Evolutionary conservation across 768 basidiomycete genomes (phyloP), one percentile per base, ranked within the genome.

Genomic region (Amanita molliuscula): DNA sequence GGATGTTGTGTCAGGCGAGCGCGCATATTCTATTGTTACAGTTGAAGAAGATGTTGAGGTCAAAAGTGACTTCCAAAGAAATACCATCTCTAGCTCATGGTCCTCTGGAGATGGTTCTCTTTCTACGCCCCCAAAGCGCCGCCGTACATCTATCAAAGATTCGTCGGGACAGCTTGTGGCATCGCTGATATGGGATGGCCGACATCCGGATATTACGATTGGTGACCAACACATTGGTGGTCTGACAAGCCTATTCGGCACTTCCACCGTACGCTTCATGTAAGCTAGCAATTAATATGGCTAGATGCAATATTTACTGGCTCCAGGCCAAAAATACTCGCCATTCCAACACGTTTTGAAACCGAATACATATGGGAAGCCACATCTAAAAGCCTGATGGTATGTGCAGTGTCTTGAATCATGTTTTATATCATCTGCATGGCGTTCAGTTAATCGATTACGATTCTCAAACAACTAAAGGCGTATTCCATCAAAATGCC

Each of bases 291-390:
- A 50, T 21, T n/a, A 18, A 42, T 38, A 7, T 49, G 10, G 37
- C 23, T 25, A 20, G 43, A 18, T 16, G 26, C 28, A 28, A 33
- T 56, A 6, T 21, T 52, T 43, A 34, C 53, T 38, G 53, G 28
- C 40, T 38, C 13, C 54, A 81, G 79, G 60, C 73, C 72, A n/a
- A 79, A 81, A 56, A 64, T 75, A 25, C 73, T 82, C n/a, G 71
- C 71, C 18, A 69, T 82, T 43, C 78, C 78, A 16, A 78, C 78
- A 6, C 74, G 79, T n/a, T 81, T 81, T 53, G 77, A 81, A 53
- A 71, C 78, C 2, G 75, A 79, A 55, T 77, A 71, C 52, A 65
- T 79, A 33, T 82, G 80, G 80, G 71, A 71, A 38, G 79, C 77
- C 10, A 76, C 75, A n/a, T 63, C 73, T 0, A 66, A 76, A 48